These are phyloP conservation scores for Canavalia gladiata DNA, from an alignment of 306 rosid species.

Conservation along the genomic window DNA sequence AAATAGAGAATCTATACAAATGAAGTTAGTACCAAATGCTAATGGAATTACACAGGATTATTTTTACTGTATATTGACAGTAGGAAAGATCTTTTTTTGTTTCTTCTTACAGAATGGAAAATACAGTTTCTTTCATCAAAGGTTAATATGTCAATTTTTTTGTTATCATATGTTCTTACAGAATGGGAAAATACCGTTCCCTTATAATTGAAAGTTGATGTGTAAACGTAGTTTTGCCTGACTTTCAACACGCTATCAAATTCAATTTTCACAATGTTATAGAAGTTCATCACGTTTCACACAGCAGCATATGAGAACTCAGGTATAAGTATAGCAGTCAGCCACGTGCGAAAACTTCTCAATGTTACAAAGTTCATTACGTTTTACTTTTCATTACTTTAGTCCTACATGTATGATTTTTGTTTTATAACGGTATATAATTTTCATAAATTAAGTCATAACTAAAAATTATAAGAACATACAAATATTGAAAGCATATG, in stretches of 20 bases:
- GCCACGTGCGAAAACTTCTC: background rate
- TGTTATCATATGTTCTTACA: background rate
- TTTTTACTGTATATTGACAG: background rate
- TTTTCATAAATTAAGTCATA: background rate
- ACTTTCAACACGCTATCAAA: background rate
- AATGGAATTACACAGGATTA: background rate
- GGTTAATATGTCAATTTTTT: background rate
- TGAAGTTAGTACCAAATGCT: slow-evolving; percentile 25
- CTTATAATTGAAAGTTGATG: background rate
- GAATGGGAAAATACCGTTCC: background rate
- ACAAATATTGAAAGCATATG: too few relatives aligned
- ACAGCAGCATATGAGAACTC: background rate
- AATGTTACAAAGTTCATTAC: background rate
- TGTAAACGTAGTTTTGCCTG: background rate
- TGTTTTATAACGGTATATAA: background rate
- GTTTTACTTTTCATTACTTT: background rate
- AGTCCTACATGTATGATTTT: background rate
- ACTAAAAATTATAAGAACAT: background rate
- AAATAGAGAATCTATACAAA: slow-evolving; percentile 78
- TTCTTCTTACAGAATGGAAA: slow-evolving; percentile 21
- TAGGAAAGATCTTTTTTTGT: background rate
- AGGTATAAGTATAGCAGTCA: background rate
- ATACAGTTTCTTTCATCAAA: background rate
- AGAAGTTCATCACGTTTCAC: background rate
- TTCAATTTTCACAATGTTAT: background rate